Evolutionary conservation across 441 rosid species (phyloP), one percentile per base, ranked within the genome.

Genomic region (Hura crepitans): DNA sequence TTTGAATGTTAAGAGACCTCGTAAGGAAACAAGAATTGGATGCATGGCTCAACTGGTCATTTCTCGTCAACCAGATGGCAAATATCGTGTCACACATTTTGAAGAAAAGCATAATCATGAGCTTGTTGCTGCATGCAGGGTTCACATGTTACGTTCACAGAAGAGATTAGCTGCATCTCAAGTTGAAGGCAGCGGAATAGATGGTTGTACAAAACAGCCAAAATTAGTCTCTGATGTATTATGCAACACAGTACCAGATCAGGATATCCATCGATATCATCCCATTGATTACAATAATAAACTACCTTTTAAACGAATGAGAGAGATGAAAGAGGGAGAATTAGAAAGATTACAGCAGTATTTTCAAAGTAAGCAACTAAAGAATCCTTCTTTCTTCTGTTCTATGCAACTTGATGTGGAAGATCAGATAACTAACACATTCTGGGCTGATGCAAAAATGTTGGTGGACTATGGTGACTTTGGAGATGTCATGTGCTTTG

Each of bases 341-440:
- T 76, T 46, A 39, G 73, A 65, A 67, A 75, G 72, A 69, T n/a
- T 81, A n/a, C 72, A 39, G 49, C 72, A 73, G 43, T 74, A 73
- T 74, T 68, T 81, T 47, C 74, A 43, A 12, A 73, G 68, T 22
- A 75, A 71, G 80, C 76, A 68, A 56, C 47, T 69, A 15, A 71
- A 75, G 71, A 73, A 73, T 47, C 80, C 80, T 5, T 72, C 78
- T 35, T 78, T 81, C 68, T 64, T 75, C 64, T 75, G 72, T 72
- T 69, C 72, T 15, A 70, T 75, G 61, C 84, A 81, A 74, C 73
- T 68, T 45, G 78, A 78, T 20, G 68, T 57, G 22, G 78, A 74
- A 66, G 67, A 79, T 69, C 75, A 45, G 61, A 60, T 75, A 47
- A 49, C 82, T 60, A 79, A 75, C 39, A 57, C 72, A 30, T 79